Evolutionary conservation across 2,329 filamentous ascomycete genomes (phyloP).

Genomic region (Penicillium aurantiogriseum): DNA sequence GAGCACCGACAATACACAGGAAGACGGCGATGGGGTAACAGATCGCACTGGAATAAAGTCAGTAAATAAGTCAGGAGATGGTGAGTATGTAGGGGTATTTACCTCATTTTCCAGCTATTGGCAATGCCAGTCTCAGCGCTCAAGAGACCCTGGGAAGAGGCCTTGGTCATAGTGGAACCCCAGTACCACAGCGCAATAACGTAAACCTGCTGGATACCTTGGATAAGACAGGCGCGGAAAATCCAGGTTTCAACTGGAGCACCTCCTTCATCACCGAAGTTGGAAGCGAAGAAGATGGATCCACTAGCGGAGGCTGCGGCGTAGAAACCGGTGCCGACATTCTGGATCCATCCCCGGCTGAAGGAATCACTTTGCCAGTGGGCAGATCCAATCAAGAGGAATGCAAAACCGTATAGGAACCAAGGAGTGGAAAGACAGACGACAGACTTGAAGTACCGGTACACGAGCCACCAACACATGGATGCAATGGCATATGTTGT

Average conservation of each 20-base stretch:
- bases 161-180: slow-evolving; percentile 55
- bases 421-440: slow-evolving; percentile 60
- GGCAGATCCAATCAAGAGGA: slow-evolving; percentile 61
- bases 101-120: slow-evolving; percentile 46
- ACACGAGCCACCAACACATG: slow-evolving; percentile 62
- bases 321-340: slow-evolving; percentile 61
- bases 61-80: not conserved
- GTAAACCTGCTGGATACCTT: slow-evolving; percentile 66
- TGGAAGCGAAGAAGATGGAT: slow-evolving; percentile 64
- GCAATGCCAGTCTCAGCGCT: slow-evolving; percentile 35
- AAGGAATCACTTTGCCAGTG: slow-evolving; percentile 48
- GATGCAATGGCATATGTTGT: slow-evolving; percentile 59
- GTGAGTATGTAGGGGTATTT: too few relatives aligned
- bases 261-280: slow-evolving; percentile 64
- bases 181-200: slow-evolving; percentile 66
- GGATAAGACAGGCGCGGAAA: slow-evolving; percentile 63
- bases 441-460: slow-evolving; percentile 57
- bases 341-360: slow-evolving; percentile 55
- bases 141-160: slow-evolving; percentile 44
- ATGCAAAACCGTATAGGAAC: slow-evolving; percentile 61
- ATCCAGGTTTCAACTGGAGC: slow-evolving; percentile 64
- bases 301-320: slow-evolving; percentile 62
- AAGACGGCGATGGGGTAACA: slow-evolving; percentile 58
- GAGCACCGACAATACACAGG: slow-evolving; percentile 55
- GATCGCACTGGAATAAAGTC: slow-evolving; percentile 41